A percentile compares a stretch with the other conserved stretches of the same genome.
Conservation (phyloP, 805 yeast genomes). For the Zygosaccharomyces gambellarensis region DNA sequence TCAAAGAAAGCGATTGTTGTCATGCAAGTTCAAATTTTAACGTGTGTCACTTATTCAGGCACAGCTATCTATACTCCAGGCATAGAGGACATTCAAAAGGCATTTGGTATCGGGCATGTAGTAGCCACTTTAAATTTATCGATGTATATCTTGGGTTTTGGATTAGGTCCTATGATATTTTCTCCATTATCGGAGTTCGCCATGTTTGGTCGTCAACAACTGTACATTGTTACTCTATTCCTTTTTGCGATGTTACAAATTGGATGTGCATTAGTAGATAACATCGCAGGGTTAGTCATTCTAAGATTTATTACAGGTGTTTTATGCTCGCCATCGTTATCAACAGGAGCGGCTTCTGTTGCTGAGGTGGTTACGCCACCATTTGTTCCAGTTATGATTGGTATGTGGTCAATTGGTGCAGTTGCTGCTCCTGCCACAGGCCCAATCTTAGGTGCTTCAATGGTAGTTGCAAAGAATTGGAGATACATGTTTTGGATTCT, state of each 20-base stretch:
- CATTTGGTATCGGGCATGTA: conserved; percentile 41
- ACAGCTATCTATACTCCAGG: conserved; percentile 55
- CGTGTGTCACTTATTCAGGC: conserved; percentile 51
- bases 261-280: conserved; percentile 48
- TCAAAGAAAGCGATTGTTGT: conserved; percentile 38
- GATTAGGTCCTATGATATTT: conserved; percentile 54
- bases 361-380: conserved; percentile 45
- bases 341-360: conserved; percentile 56
- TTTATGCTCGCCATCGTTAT: conserved; percentile 51
- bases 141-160: conserved; percentile 55
- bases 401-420: conserved; percentile 50
- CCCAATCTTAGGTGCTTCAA: conserved; percentile 53
- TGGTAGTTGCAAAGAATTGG: conserved; percentile 46
- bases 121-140: conserved; percentile 49
- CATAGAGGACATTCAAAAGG: conserved; percentile 39
- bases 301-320: conserved; percentile 52
- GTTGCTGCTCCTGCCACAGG: conserved; percentile 53
- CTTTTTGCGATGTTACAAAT: conserved; percentile 49
- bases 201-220: conserved; percentile 47
- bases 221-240: conserved; percentile 44
- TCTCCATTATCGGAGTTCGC: conserved; percentile 58
- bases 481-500: conserved; percentile 53
- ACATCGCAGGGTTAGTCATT: conserved; percentile 47
- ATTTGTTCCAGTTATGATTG: conserved; percentile 43
- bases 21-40: conserved; percentile 40